A percentile compares a stretch with the other conserved stretches of the same genome.
phyloP scores from a whole-genome alignment of 495 filamentous ascomycete species.

The Acidiella bohemica region DNA sequence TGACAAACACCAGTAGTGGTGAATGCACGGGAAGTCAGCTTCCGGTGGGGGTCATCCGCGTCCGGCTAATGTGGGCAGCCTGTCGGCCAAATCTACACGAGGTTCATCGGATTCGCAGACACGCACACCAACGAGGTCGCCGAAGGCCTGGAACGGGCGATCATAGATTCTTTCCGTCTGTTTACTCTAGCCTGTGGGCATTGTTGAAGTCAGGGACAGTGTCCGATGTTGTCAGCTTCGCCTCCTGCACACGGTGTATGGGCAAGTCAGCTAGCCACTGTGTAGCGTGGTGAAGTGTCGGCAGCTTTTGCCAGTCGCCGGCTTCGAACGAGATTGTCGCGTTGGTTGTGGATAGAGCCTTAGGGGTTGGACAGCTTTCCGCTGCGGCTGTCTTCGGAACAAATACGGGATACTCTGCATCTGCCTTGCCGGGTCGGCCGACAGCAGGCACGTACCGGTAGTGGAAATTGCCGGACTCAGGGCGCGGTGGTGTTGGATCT shows the following conservation, averaged over 20 bases:
- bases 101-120: no score
- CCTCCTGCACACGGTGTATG: conserved; percentile 38
- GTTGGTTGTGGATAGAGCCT: conserved; percentile 30
- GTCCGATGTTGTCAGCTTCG: conserved; percentile 36
- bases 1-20: no score
- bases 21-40: no score
- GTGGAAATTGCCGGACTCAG: conserved; percentile 31
- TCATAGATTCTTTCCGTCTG: not conserved
- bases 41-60: not conserved
- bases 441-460: conserved; percentile 39
- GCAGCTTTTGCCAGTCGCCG: conserved; percentile 35
- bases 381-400: conserved; percentile 28
- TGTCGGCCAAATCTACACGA: no score
- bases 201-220: conserved; percentile 37
- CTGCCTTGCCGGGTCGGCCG: conserved; percentile 33
- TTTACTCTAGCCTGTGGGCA: conserved; percentile 18
- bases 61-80: conserved; percentile 2
- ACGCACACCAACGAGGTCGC: no score
- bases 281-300: conserved; percentile 43
- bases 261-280: conserved; percentile 39
- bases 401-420: conserved; percentile 35
- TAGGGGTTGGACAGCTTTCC: conserved; percentile 10
- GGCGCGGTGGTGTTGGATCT: conserved; percentile 8
- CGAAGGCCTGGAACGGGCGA: not conserved
- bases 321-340: conserved; percentile 31